Evolutionary conservation across 345 rosid genomes (phyloP).

Genomic region (Noccaea bulbosa): DNA sequence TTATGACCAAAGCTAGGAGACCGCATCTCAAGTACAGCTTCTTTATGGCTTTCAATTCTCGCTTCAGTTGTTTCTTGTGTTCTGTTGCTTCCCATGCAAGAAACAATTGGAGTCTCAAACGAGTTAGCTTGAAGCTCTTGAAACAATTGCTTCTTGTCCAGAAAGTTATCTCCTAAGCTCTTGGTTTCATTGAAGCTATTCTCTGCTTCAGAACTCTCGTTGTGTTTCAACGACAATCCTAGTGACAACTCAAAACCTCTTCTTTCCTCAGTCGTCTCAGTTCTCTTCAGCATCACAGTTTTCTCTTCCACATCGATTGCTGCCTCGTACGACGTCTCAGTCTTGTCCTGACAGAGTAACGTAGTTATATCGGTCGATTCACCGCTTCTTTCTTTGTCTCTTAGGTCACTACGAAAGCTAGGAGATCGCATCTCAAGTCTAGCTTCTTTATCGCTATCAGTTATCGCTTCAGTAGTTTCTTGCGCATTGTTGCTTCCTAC

Average conservation of each 20-base stretch:
- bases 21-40: background rate
- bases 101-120: slow-evolving; percentile 1
- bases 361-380: slow-evolving; percentile 54
- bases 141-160: background rate
- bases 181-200: slow-evolving; percentile 37
- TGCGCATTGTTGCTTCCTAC: slow-evolving; percentile 7
- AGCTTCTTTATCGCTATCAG: slow-evolving; percentile 22
- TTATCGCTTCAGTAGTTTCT: slow-evolving; percentile 21
- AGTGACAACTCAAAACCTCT: slow-evolving; percentile 32
- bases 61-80: slow-evolving; percentile 5
- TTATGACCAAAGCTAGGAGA: slow-evolving; percentile 58
- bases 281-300: slow-evolving; percentile 55
- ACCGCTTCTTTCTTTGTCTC: slow-evolving; percentile 49
- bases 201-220: slow-evolving; percentile 32
- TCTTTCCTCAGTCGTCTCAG: slow-evolving; percentile 56
- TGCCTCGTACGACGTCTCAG: slow-evolving; percentile 27
- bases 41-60: slow-evolving; percentile 8
- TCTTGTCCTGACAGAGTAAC: slow-evolving; percentile 43
- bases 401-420: slow-evolving; percentile 57
- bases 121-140: too few species aligned
- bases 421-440: slow-evolving; percentile 36
- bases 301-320: slow-evolving; percentile 47
- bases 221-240: slow-evolving; percentile 1
- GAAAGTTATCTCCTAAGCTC: slow-evolving; percentile 31
- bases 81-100: slow-evolving; percentile 31